phyloP scores from a whole-genome alignment of 208 protist species.

The Leishmania tropica region DNA sequence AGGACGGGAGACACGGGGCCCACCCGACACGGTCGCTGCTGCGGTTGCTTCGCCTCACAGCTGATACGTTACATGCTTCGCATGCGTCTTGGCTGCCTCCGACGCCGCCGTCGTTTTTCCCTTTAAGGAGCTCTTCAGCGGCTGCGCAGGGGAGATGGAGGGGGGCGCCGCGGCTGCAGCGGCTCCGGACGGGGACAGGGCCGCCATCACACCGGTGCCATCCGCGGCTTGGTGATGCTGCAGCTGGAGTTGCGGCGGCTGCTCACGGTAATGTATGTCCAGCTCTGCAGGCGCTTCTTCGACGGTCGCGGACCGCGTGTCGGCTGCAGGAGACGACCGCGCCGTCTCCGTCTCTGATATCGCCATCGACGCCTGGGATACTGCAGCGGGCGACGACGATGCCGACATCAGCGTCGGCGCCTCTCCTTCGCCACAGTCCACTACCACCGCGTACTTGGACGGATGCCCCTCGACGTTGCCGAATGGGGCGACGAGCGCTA shows the following conservation, averaged over 20 bases:
- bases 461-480: conserved; percentile 73
- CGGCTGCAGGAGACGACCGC: background rate
- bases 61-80: conserved; percentile 45
- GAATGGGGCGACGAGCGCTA: conserved; percentile 57
- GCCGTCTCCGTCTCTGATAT: background rate
- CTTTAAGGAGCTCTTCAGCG: conserved; percentile 42
- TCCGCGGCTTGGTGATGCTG: background rate
- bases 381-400: background rate
- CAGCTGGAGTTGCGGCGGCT: background rate
- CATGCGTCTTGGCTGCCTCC: background rate
- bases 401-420: conserved; percentile 16
- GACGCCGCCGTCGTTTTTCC: background rate
- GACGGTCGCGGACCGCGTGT: background rate
- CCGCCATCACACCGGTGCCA: background rate
- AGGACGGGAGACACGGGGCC: background rate
- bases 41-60: conserved; percentile 4
- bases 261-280: background rate
- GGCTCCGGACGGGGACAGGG: background rate
- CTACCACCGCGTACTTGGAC: conserved; percentile 70
- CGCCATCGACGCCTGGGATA: conserved; percentile 1
- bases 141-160: background rate
- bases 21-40: background rate
- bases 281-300: background rate
- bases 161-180: background rate
- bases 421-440: conserved; percentile 71